phyloP scores from a whole-genome alignment of 169 alveolate genomes.

The Babesia gibsoni region DNA sequence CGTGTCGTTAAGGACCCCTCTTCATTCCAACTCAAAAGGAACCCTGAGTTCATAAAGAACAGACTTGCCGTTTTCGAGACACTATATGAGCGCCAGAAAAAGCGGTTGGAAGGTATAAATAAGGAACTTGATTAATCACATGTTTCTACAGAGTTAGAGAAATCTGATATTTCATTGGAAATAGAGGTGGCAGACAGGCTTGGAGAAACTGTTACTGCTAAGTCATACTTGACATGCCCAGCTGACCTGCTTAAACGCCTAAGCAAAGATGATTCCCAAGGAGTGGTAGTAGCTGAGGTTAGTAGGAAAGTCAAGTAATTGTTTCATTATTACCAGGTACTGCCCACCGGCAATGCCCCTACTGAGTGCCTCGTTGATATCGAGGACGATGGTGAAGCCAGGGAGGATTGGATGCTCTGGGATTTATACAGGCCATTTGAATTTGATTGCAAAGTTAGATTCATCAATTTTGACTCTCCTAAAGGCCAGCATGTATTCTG shows the following conservation, averaged over 20 bases:
- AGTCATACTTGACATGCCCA: constrained; percentile 47
- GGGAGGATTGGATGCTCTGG: constrained; percentile 84
- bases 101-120: constrained; percentile 35
- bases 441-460: constrained; percentile 91
- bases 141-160: constrained; percentile 19
- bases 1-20: constrained; percentile 50
- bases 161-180: constrained; percentile 15
- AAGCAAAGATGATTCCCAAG: constrained; percentile 38
- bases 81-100: constrained; percentile 77
- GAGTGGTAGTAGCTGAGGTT: constrained; percentile 54
- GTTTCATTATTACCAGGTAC: not conserved
- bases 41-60: constrained; percentile 79
- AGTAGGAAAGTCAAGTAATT: not conserved
- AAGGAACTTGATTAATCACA: not conserved
- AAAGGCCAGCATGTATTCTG: constrained; percentile 95
- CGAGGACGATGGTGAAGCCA: constrained; percentile 25
- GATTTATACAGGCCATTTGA: constrained; percentile 96
- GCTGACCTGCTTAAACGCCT: constrained; percentile 30
- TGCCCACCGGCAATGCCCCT: not conserved
- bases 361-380: constrained; percentile 31
- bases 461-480: constrained; percentile 88
- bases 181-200: constrained; percentile 30
- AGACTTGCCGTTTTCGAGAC: constrained; percentile 78
- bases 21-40: constrained; percentile 15
- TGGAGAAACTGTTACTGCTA: constrained; percentile 9